Base-by-base conservation (phyloP, 2,329 filamentous ascomycete genomes). In the Hortaea werneckii region DNA sequence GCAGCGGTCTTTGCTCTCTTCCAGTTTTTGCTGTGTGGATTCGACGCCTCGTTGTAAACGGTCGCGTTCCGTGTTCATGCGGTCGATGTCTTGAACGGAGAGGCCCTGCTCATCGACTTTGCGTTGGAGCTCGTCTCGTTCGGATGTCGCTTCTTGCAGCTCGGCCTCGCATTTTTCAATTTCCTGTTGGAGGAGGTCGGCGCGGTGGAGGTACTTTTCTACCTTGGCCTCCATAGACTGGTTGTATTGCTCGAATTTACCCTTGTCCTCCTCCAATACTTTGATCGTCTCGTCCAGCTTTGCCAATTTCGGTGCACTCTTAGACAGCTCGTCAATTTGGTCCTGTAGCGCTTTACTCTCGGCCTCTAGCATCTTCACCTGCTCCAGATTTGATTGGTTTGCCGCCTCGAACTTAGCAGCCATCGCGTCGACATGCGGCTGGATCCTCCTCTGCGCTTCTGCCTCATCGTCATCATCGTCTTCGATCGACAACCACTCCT, bases 41-140 rank as follows among this genome's bases (percentile, higher is more conserved):
- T 95, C 87, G 39, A 95, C 83, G 38, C 83, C 85, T 58, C 84
- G 89, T 54, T 94, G 87, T n/a, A 98, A 76, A 40, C 92, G 82
- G 60, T 98, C 92, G 44, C 89, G 82, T 65, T 98, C 92, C 32
- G 86, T 83, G 56, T 88, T 95, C 90, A 98, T 95, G 65, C 92
- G 87, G 75, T 98, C 92, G 62, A 98, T 96, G 76, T 98, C 92
- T 68, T 92, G 85, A 68, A 95, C 94, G 59, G 88, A 94, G 63
- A 98, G 89, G 2, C 92, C 92, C 61, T 94, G 87, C 56, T 84
- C 82, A 65, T 96, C 92, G 28, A 98, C 88, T 29, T 85, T 82
- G 48, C 83, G 81, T 64, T 96, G 90, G 7, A 98, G 75, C 29
- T 77, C 76, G 37, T 79, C 71, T 50, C 87, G 80, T 64, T 98